Base-by-base conservation (phyloP, 345 rosid genomes). In the Bruguiera parviflora region DNA sequence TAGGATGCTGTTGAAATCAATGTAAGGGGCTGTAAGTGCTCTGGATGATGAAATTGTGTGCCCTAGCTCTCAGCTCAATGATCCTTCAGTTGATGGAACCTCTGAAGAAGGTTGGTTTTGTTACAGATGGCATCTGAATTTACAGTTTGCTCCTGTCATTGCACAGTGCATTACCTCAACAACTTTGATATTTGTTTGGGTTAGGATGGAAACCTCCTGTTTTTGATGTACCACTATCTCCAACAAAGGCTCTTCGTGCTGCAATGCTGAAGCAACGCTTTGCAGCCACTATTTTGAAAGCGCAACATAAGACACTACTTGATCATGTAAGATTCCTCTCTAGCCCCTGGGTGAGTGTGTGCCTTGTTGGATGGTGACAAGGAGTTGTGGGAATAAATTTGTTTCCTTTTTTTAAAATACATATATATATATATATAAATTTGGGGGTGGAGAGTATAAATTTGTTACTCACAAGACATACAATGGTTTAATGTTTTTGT, bases 201-300 rank as follows among this genome's bases (percentile, higher is more conserved):
- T 77, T 77, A 93, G 97, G 73, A 33, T 84, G 82, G 83, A 67
- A 61, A 71, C 52, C 77, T 37, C 33, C 85, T 39, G 53, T 67
- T 69, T 75, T 79, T 66, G 84, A 76, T 58, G 74, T 77, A 11
- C 90, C 75, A 57, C 65, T 91, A 72, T 89, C 97, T 25, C 91
- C 98, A 5, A 73, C 80, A 58, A 93, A 84, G 75, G 96, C 91
- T 70, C 86, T 91, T 15, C 93, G 97, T 37, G 96, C 90, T 79
- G 98, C 92, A 55, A 84, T 82, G 52, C 69, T 93, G 28, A 94
- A 82, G 77, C 79, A 69, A 25, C 92, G 95, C 39, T 94, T 89
- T 73, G 98, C 96, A 20, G 88, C 73, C 49, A 86, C 91, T 31
- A 91, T 94, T 47, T 58, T 85, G 60, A 89, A 80, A 85, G 92